Evolutionary conservation across 148 eudicot species (phyloP).

Genomic region (Cornus suecica): DNA sequence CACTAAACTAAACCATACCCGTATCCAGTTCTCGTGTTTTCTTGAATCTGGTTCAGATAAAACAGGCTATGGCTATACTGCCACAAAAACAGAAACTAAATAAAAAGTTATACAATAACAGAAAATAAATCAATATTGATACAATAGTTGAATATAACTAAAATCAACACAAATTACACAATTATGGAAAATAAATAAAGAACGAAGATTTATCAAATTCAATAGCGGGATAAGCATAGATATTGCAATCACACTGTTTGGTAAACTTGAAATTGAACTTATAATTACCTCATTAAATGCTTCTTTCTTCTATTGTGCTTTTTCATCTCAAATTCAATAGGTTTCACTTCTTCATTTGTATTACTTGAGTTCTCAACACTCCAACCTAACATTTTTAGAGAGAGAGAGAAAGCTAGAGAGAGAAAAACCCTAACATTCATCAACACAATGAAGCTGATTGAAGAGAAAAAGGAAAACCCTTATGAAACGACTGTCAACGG

Average conservation of each 20-base stretch:
- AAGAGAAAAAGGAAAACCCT: background rate
- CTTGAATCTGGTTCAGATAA: background rate
- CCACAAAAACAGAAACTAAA: too few species aligned
- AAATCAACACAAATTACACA: too few species aligned
- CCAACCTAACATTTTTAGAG: background rate
- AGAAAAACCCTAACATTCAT: background rate
- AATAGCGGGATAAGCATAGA: background rate
- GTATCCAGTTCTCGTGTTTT: background rate
- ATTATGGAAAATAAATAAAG: too few species aligned
- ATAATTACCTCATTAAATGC: background rate
- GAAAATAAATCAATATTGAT: too few species aligned
- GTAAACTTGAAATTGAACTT: background rate
- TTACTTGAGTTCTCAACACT: background rate
- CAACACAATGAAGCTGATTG: background rate
- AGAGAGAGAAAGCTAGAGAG: background rate
- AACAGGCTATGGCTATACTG: background rate
- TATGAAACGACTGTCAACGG: background rate
- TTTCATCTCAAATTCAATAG: background rate
- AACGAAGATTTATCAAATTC: background rate
- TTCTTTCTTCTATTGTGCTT: slow-evolving; percentile 3
- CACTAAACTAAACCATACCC: background rate
- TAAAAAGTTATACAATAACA: too few species aligned
- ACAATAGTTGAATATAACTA: too few species aligned
- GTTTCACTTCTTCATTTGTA: background rate
- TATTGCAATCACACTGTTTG: background rate